phyloP scores from a whole-genome alignment of 768 basidiomycete species.

The Kwoniella dejecticola region DNA sequence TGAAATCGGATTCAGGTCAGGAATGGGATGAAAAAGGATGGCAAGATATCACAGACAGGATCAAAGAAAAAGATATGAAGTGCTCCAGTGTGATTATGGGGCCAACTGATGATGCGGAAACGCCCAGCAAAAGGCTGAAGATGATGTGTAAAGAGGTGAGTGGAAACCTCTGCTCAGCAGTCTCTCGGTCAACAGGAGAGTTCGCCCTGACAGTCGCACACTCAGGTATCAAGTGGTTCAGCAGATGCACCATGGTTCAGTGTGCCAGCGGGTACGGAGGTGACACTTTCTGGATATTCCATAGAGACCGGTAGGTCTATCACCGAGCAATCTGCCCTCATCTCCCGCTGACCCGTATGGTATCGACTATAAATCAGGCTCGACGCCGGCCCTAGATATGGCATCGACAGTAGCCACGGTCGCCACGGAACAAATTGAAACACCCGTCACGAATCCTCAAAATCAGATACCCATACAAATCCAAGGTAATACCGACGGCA shows the following conservation, averaged over 20 bases:
- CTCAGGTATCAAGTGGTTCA: conserved; percentile 2
- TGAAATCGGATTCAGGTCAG: conserved; percentile 13
- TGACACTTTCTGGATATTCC: conserved; percentile 21
- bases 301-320: conserved; percentile 23
- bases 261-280: conserved; percentile 20
- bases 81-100: conserved; percentile 28
- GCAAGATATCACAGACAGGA: conserved; percentile 14
- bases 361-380: neutral
- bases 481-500: neutral
- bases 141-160: conserved; percentile 25
- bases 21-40: conserved; percentile 29
- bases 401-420: conserved; percentile 21
- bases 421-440: conserved; percentile 23
- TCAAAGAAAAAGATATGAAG: conserved; percentile 19
- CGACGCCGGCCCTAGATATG: conserved; percentile 16
- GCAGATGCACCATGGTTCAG: conserved; percentile 32
- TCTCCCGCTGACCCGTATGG: neutral
- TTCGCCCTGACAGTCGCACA: no score
- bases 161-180: neutral
- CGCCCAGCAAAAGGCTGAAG: conserved; percentile 20
- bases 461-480: neutral
- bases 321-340: neutral
- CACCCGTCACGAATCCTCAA: conserved; percentile 18
- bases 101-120: neutral
- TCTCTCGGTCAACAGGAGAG: no score